Percentiles rank a stretch among this genome's conserved stretches.
These are phyloP conservation scores for Emydomyces testavorans DNA, from an alignment of 2,329 filamentous ascomycete species.

Conservation along the genomic window DNA sequence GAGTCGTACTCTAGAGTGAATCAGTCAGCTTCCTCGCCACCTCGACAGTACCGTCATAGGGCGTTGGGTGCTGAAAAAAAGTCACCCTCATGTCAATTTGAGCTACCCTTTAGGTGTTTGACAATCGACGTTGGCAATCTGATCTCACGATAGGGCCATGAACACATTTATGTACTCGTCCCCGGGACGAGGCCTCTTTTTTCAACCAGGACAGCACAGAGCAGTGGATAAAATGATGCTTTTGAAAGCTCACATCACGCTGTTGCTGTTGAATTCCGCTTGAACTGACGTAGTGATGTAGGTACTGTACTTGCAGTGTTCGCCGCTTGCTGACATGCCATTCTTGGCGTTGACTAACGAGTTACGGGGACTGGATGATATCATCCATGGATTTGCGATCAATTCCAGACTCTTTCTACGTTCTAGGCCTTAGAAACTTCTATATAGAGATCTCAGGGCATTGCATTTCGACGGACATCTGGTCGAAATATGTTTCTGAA, in stretches of 20 bases:
- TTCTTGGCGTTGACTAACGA: neutral
- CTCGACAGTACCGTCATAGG: neutral
- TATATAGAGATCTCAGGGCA: too few relatives aligned
- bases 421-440: too few relatives aligned
- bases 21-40: slow-evolving; percentile 2
- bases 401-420: slow-evolving; percentile 4
- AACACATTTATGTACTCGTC: too few relatives aligned
- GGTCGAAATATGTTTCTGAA: too few relatives aligned
- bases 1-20: neutral
- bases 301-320: neutral
- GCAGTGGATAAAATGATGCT: neutral
- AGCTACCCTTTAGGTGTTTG: too few relatives aligned
- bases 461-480: too few relatives aligned
- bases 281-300: neutral
- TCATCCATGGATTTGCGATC: slow-evolving; percentile 3
- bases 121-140: too few relatives aligned
- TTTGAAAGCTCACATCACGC: neutral
- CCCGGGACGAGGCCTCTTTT: too few relatives aligned
- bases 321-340: neutral
- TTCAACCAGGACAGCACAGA: neutral
- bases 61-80: neutral
- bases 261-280: slow-evolving; percentile 9
- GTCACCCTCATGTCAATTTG: too few relatives aligned
- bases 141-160: too few relatives aligned
- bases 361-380: too few relatives aligned